These are phyloP conservation scores for Massariosphaeria phaeospora DNA, from an alignment of 495 filamentous ascomycete species.

Conservation along the genomic window DNA sequence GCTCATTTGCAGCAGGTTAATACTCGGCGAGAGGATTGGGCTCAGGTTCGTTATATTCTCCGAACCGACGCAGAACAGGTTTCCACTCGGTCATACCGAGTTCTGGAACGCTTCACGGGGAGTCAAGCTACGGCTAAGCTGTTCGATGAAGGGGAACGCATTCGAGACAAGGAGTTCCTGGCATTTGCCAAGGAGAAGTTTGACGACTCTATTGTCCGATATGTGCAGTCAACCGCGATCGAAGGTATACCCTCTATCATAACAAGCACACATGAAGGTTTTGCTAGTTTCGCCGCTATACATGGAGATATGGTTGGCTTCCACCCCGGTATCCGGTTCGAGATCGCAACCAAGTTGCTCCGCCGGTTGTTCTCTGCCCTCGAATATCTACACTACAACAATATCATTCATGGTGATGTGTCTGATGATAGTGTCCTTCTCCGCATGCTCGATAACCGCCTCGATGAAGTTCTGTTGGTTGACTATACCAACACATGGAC, in stretches of 20 bases:
- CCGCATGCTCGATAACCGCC: background rate
- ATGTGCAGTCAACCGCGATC: background rate
- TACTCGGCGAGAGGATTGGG: background rate
- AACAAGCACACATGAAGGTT: slow-evolving; percentile 6
- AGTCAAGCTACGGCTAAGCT: background rate
- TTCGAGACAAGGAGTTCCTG: background rate
- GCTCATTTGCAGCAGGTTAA: background rate
- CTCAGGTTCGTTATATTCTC: background rate
- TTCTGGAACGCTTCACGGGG: slow-evolving; percentile 8
- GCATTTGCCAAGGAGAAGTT: background rate
- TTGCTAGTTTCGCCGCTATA: background rate
- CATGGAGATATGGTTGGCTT: background rate
- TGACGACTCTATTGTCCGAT: slow-evolving; percentile 7
- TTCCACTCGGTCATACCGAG: background rate
- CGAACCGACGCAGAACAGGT: background rate
- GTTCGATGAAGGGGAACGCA: background rate
- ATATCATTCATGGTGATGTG: background rate
- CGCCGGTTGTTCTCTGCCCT: slow-evolving; percentile 4
- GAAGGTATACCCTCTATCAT: background rate
- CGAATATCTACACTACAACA: slow-evolving; percentile 1
- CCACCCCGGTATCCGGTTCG: slow-evolving; percentile 2
- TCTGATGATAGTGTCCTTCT: background rate
- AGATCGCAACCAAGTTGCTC: background rate
- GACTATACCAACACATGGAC: background rate
- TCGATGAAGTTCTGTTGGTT: slow-evolving; percentile 6